Base-by-base conservation (phyloP, 2,329 filamentous ascomycete species). In the Tolypocladium album region DNA sequence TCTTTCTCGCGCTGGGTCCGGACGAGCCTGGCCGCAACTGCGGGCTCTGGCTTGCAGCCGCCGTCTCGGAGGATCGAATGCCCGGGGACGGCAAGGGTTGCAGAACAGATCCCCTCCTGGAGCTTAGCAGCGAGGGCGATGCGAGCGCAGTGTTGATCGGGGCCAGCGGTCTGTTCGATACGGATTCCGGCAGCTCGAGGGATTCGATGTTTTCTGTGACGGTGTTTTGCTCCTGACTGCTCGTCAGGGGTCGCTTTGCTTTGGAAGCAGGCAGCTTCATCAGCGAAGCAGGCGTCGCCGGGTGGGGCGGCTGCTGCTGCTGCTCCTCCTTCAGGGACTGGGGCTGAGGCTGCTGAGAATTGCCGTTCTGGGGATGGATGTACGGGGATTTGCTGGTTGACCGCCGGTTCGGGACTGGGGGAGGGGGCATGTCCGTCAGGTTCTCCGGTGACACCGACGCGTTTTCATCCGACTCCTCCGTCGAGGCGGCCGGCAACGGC, bases 221-320 rank as follows among this genome's bases (percentile, higher is more conserved):
- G 22, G 74, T 70, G 3, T 75, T 70, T 11, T 79, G 71, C 20
- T 79, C 79, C 31, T 75, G 70, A 64, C 71, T 65, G 61, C 71
- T 70, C 62, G 74, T 68, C 38, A 79, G 73, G 17, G 73, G 70
- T 60, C 78, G 79, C 63, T 81, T 82, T 58, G 76, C 73, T 66
- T 78, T 78, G 67, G 82, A 82, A 34, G 81, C 79, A 4, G 79
- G 81, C 52, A 93, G 79, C 67, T 85, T 88, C 89, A 97, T 96
- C 61, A 96, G 75, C 8, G 92, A 96, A 11, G 92, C 90, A 0
- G 92, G 92, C 0, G 92, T 96, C 1, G 90, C 92, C 13, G 90
- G 89, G 58, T 86, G 84, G 66, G 75, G 77, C 58, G 77, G 78
- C 27, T 74, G 67, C 12, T 61, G 62, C 39, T 59, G 62, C 24